Conservation (phyloP, 2,329 filamentous ascomycete species). For the Epichloe scottii region DNA sequence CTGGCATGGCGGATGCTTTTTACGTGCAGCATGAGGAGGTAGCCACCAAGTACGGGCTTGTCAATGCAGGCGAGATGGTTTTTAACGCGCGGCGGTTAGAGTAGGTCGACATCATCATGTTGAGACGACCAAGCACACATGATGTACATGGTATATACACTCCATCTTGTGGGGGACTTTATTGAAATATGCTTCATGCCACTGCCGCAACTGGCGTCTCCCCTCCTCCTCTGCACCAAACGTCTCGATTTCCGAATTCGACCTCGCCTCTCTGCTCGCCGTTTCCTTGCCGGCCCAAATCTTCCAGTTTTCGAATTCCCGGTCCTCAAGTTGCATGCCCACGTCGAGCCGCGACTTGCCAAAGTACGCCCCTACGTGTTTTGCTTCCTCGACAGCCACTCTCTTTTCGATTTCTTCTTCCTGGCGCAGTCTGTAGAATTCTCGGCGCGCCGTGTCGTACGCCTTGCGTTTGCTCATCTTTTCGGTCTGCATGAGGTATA, state of each 20-base stretch:
- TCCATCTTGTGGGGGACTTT: not conserved
- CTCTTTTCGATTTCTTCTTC: constrained; percentile 70
- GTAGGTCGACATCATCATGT: constrained; percentile 5
- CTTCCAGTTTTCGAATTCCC: constrained; percentile 75
- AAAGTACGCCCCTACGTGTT: constrained; percentile 77
- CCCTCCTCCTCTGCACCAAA: constrained; percentile 26
- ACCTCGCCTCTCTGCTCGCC: constrained; percentile 26
- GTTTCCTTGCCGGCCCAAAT: constrained; percentile 51
- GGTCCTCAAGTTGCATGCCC: constrained; percentile 71
- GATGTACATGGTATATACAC: constrained; percentile 13
- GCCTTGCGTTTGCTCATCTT: constrained; percentile 52
- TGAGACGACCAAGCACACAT: constrained; percentile 8
- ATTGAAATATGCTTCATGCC: constrained; percentile 2
- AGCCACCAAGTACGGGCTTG: constrained; percentile 31
- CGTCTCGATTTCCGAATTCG: constrained; percentile 29
- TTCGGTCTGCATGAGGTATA: constrained; percentile 65
- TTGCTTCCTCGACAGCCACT: constrained; percentile 78
- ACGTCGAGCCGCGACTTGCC: constrained; percentile 64
- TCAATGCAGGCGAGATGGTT: constrained; percentile 27
- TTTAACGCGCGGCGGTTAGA: constrained; percentile 22
- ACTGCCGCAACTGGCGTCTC: constrained; percentile 13
- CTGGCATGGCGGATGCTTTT: constrained; percentile 59
- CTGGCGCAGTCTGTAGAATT: constrained; percentile 81
- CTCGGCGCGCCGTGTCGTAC: constrained; percentile 76
- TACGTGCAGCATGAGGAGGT: constrained; percentile 70